phyloP scores from a whole-genome alignment of 2,329 filamentous ascomycete genomes.

The Pseudocercospora macadamiae region DNA sequence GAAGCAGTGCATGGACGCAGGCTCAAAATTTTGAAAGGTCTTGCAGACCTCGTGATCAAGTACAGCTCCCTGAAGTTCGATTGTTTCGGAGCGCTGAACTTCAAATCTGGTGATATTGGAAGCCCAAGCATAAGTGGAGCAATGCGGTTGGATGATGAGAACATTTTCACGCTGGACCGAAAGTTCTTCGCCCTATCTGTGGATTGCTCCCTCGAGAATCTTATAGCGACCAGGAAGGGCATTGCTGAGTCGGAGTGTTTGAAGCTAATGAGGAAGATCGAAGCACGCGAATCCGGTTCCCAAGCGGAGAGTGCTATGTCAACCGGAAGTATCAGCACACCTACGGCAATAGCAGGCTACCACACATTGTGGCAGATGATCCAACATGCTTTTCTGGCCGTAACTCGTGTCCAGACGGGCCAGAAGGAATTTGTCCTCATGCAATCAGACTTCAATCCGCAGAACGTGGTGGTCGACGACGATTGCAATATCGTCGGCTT shows the following conservation, averaged over 20 bases:
- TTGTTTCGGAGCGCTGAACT: conserved; percentile 18
- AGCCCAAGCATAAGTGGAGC: conserved; percentile 10
- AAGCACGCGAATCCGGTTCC: background rate
- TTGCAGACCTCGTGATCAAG: conserved; percentile 18
- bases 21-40: conserved; percentile 20
- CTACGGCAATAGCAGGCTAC: background rate
- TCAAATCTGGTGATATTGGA: conserved; percentile 6
- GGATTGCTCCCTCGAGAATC: conserved; percentile 15
- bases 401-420: conserved; percentile 6
- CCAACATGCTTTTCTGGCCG: conserved; percentile 22
- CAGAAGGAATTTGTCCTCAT: conserved; percentile 25
- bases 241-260: background rate
- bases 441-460: conserved; percentile 27
- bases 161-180: conserved; percentile 22
- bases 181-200: conserved; percentile 10
- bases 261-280: background rate
- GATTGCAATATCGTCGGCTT: conserved; percentile 18
- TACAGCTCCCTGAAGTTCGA: conserved; percentile 14
- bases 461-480: conserved; percentile 24
- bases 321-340: background rate
- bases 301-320: background rate
- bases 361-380: conserved; percentile 19
- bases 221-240: conserved; percentile 14
- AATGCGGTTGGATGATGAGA: conserved; percentile 14
- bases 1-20: conserved; percentile 12